Percentiles rank a stretch among this genome's conserved stretches.
These are phyloP conservation scores for Botrytis hyacinthi DNA, from an alignment of 2,329 filamentous ascomycete genomes.

Conservation along the genomic window DNA sequence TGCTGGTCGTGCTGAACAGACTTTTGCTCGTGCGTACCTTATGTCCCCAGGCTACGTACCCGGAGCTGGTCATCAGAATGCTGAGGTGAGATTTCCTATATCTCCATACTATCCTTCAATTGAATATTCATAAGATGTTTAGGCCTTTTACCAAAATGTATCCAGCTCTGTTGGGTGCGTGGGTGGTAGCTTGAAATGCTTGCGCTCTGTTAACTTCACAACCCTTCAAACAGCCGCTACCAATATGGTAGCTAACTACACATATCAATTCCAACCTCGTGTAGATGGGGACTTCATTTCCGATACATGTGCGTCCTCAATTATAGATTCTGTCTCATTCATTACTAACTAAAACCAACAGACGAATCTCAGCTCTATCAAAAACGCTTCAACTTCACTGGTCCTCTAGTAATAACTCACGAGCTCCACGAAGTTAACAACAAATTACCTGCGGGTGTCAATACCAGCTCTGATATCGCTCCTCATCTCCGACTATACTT, in stretches of 20 bases:
- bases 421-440: constrained; percentile 41
- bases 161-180: constrained; percentile 38
- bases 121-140: not conserved
- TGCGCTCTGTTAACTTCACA: constrained; percentile 37
- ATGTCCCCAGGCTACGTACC: constrained; percentile 40
- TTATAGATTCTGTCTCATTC: not conserved
- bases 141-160: constrained; percentile 39
- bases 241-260: constrained; percentile 33
- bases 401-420: constrained; percentile 40
- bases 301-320: constrained; percentile 28
- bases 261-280: constrained; percentile 41
- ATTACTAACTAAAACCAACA: constrained; percentile 19
- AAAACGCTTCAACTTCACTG: constrained; percentile 40
- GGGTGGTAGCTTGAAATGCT: constrained; percentile 37
- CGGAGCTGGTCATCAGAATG: constrained; percentile 24
- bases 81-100: not conserved
- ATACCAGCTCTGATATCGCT: constrained; percentile 39
- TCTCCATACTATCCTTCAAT: not conserved
- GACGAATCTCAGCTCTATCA: constrained; percentile 42
- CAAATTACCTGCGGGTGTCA: constrained; percentile 36
- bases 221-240: constrained; percentile 37
- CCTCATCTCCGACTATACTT: constrained; percentile 39
- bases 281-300: constrained; percentile 41
- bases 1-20: constrained; percentile 38
- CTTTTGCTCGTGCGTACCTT: constrained; percentile 38